Evolutionary conservation across 164 flowering plant genomes (phyloP).

Genomic region (Paratinospora sagittata): DNA sequence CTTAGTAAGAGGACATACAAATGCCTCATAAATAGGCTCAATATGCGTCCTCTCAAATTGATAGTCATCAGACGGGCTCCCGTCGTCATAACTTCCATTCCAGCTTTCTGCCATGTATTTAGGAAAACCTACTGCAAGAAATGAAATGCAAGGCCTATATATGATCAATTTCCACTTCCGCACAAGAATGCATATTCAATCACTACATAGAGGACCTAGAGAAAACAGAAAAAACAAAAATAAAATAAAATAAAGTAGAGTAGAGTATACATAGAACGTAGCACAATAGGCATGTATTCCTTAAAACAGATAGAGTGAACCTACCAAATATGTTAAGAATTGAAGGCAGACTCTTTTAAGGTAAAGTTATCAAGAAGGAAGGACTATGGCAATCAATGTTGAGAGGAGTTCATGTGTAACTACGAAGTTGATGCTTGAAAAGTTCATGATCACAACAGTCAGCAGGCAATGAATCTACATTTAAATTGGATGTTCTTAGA

Average conservation of each 20-base stretch:
- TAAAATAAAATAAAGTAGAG: no score
- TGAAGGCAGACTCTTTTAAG: no score
- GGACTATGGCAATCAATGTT: no score
- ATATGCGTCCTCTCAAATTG: conserved; percentile 60
- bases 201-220: neutral
- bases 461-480: no score
- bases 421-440: no score
- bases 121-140: conserved; percentile 13
- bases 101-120: conserved; percentile 60
- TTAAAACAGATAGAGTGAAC: neutral
- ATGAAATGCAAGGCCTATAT: conserved; percentile 1
- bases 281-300: neutral
- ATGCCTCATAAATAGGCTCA: conserved; percentile 87
- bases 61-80: conserved; percentile 70
- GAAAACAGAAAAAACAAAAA: neutral
- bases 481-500: no score
- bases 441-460: no score
- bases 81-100: conserved; percentile 57
- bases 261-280: neutral
- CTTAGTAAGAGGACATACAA: conserved; percentile 88
- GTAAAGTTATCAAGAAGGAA: no score
- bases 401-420: no score
- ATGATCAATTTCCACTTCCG: neutral
- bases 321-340: no score
- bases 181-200: neutral